Conservation (phyloP, 140 eudicot species). For the Oenanthe javanica region DNA sequence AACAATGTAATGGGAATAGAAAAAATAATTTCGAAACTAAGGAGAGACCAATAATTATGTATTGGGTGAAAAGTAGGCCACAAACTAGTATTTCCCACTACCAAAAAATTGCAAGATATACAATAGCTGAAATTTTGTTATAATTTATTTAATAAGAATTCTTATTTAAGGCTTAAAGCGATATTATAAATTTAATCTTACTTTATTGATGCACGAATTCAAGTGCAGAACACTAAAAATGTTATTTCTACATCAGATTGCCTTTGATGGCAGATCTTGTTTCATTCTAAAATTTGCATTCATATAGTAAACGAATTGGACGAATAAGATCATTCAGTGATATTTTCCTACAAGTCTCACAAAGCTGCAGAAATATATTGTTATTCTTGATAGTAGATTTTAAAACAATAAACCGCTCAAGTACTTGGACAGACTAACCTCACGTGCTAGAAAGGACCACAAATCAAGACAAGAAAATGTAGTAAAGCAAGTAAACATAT, state of each 20-base stretch:
- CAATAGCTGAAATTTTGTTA: neutral
- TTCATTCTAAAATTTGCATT: neutral
- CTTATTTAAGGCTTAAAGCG: neutral
- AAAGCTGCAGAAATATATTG: neutral
- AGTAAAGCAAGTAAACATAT: neutral
- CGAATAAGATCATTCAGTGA: neutral
- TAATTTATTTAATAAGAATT: neutral
- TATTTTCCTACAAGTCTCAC: neutral
- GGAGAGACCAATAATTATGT: neutral
- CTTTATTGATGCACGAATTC: neutral
- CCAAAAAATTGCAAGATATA: neutral
- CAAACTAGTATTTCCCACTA: neutral
- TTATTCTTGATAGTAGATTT: neutral
- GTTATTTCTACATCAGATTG: neutral
- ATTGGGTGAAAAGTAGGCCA: neutral
- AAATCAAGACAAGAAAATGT: neutral
- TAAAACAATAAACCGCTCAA: neutral
- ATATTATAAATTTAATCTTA: neutral
- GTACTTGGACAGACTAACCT: neutral
- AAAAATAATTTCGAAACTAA: neutral
- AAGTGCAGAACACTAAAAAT: neutral
- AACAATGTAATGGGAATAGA: neutral
- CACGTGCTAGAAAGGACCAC: neutral
- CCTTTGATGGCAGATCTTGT: neutral
- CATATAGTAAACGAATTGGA: neutral